Evolutionary conservation across 2,329 filamentous ascomycete species (phyloP), one percentile per base, ranked within the genome.

Genomic region (Ophiostoma novo-ulmi): DNA sequence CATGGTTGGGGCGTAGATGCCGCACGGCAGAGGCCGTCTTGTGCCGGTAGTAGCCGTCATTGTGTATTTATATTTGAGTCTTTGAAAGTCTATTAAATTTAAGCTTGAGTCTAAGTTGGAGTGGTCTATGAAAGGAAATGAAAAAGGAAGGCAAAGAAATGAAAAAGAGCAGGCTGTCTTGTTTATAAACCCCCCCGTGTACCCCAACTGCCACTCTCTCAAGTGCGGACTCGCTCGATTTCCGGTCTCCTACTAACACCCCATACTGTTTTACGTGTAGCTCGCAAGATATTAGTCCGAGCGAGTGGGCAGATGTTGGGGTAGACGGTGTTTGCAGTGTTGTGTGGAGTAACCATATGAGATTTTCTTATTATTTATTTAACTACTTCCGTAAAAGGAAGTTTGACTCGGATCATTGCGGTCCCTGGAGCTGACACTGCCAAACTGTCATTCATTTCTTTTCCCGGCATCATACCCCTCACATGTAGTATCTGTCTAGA

Each of bases 1-100:
- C 89, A 95, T 92, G 72, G 91, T 94, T 36, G 93, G 93, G 72
- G 91, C 91, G 80, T 95, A 96, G 78, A 95, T 93, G 78, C 92
- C 92, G 77, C 90, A 89, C 64, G 91, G 90, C 70, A 96, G 86
- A 74, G 89, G 84, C 71, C 85, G 81, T 73, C 81, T 81, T 22
- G 80, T 74, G 71, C 79, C 78, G 73, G 79, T 79, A 67, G 76
- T 70, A 70, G 74, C 75, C 73, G 78, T 77, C 80, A 82, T 82
- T 72, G 20, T 67, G 52, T 58, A 22, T 6, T n/a, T 58, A 58
- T 58, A 26, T 20, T 36, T 64, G 14, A 10, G 22, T 6, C 17
- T 36, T 48, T 17, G 14, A 39, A 39, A 48, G 26, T 26, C 31
- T 65, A 20, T 26, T 2, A 41, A 17, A 39, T 55, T 31, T 41